phyloP scores from a whole-genome alignment of 345 rosid genomes.

The Melastoma malabathricum region DNA sequence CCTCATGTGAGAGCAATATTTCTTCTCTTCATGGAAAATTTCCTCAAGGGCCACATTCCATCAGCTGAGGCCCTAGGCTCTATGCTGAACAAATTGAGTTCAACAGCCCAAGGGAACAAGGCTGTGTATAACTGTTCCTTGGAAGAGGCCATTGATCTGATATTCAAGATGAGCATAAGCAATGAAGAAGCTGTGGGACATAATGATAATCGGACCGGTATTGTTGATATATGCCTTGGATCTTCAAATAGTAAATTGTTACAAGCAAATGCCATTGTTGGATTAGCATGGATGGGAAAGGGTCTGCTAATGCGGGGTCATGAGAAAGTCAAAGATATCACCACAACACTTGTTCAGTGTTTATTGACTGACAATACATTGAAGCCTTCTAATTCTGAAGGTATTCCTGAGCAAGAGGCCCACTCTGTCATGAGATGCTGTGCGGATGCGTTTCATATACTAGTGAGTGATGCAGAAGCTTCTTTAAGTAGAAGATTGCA shows the following conservation, averaged over 20 bases:
- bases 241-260: conserved; percentile 20
- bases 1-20: conserved; percentile 44
- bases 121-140: conserved; percentile 26
- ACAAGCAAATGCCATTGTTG: conserved; percentile 49
- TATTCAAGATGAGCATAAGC: conserved; percentile 22
- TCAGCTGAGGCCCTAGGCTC: conserved; percentile 89
- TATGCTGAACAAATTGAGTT: conserved; percentile 55
- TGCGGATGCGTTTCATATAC: conserved; percentile 74
- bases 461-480: conserved; percentile 61
- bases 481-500: conserved; percentile 59
- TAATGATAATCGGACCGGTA: conserved; percentile 18
- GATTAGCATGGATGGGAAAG: conserved; percentile 91
- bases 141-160: conserved; percentile 59
- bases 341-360: conserved; percentile 43
- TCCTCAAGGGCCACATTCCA: conserved; percentile 44
- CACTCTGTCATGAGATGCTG: conserved; percentile 43
- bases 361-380: conserved; percentile 25
- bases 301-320: conserved; percentile 88
- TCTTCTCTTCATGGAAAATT: conserved; percentile 26
- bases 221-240: conserved; percentile 25
- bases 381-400: not conserved
- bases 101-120: conserved; percentile 19
- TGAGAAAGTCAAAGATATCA: conserved; percentile 52
- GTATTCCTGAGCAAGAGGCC: conserved; percentile 9
- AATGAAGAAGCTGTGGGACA: conserved; percentile 8